Evolutionary conservation across 163 green algal species (phyloP), one percentile per base, ranked within the genome.

Genomic region (Prototheca stagnorum): DNA sequence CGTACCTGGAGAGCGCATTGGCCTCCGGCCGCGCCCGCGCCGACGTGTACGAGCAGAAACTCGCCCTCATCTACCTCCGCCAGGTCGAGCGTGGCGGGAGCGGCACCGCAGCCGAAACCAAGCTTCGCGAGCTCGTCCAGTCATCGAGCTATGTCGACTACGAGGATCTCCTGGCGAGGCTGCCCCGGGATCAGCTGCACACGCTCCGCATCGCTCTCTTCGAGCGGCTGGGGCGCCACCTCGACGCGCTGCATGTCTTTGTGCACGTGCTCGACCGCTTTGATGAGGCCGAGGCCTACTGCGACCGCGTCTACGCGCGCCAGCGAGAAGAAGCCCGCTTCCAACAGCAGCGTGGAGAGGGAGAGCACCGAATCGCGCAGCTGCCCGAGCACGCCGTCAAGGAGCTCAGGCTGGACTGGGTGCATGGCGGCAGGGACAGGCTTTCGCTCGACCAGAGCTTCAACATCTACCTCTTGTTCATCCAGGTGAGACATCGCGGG

Each of bases 31-130:
- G 41, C 0, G 64, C 52, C 3, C 46, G 37, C 12, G 33, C 31
- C 0, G 35, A 12, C n/a, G 1, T 12, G 6, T 85, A 77, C 54
- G 62, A 88, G 59, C 75, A 71, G 24, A 71, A 82, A 51, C 65
- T 92, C 43, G 71, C 84, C 37, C 52, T 70, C 12, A 77, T 89
- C 40, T 92, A 92, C 67, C 57, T 92, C 39, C 28, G 53, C 33
- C 42, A 61, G 0, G 47, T 77, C 22, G 7, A 35, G 25, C n/a
- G n/a, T n/a, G 5, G 35, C 8, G 42, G 19, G 24, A 35, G 24
- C 21, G 40, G 29, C 8, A 15, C 8, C 22, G 8, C 5, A 9
- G 17, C 5, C 40, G 40, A 47, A 21, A 21, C 40, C 43, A 68
- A 63, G 41, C 46, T 74, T 27, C 16, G 20, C 21, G 7, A 14